phyloP scores from a whole-genome alignment of 2,329 filamentous ascomycete species.

The Trichocomaceae sp. region DNA sequence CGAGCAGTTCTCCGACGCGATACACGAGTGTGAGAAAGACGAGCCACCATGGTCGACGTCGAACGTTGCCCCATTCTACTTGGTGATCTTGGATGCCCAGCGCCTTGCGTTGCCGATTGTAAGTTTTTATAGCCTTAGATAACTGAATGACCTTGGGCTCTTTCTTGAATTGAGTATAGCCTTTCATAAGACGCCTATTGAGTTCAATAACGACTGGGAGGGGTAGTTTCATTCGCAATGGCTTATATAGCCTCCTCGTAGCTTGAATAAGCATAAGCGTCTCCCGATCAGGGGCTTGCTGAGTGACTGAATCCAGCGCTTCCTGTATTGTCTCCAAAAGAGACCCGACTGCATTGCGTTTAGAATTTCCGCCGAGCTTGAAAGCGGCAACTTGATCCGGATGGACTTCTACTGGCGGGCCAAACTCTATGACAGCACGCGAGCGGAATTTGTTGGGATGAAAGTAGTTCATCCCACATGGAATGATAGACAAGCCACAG shows the following conservation, averaged over 20 bases:
- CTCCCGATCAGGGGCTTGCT: conserved; percentile 88
- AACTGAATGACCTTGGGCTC: conserved; percentile 77
- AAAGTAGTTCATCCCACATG: conserved; percentile 98
- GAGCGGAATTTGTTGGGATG: conserved; percentile 97
- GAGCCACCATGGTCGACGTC: conserved; percentile 50
- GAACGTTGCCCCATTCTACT: conserved; percentile 82
- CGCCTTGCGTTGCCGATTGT: conserved; percentile 79
- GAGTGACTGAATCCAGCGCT: conserved; percentile 77
- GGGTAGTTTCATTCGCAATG: conserved; percentile 86
- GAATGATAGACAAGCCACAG: conserved; percentile 86
- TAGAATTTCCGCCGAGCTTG: conserved; percentile 59
- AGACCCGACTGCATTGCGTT: conserved; percentile 77
- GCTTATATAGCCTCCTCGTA: conserved; percentile 85
- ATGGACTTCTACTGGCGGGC: conserved; percentile 78
- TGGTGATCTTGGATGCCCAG: conserved; percentile 89
- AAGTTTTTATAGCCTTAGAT: conserved; percentile 68
- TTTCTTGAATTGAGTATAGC: conserved; percentile 86
- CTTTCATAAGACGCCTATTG: conserved; percentile 81
- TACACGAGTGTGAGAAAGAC: conserved; percentile 74
- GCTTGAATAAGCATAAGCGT: conserved; percentile 95
- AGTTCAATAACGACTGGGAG: conserved; percentile 88
- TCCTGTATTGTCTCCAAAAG: conserved; percentile 83
- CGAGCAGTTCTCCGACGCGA: conserved; percentile 66
- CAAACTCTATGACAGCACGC: conserved; percentile 90
- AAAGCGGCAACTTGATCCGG: conserved; percentile 81